Percentiles rank a stretch among this genome's conserved stretches.
Conservation (phyloP, 805 yeast genomes). For the Nakazawaea wyomingensis region DNA sequence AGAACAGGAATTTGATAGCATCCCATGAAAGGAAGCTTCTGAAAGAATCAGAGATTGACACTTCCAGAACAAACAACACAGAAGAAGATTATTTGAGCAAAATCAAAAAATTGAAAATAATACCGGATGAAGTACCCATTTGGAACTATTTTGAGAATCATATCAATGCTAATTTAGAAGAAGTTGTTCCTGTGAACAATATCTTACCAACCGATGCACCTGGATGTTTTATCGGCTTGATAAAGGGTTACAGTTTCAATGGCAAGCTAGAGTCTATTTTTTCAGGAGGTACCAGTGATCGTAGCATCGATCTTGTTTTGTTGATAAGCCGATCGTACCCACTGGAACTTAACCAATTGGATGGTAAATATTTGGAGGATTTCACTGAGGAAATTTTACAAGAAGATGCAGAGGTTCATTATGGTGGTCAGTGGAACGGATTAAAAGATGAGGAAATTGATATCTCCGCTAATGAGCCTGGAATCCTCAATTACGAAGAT, state of each 20-base stretch:
- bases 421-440: not conserved
- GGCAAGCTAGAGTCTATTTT: constrained; percentile 4
- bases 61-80: too few relatives aligned
- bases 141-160: constrained; percentile 12
- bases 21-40: too few relatives aligned
- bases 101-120: constrained; percentile 1
- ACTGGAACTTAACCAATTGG: not conserved
- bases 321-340: constrained; percentile 6
- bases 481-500: constrained; percentile 1
- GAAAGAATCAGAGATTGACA: too few relatives aligned
- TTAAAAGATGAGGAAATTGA: constrained; percentile 31
- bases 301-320: constrained; percentile 11
- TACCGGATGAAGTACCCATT: constrained; percentile 4
- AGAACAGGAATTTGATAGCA: too few relatives aligned
- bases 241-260: constrained; percentile 8
- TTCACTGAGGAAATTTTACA: not conserved
- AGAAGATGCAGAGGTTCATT: not conserved
- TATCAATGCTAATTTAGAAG: constrained; percentile 6
- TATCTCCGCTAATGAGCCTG: constrained; percentile 27
- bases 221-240: constrained; percentile 9
- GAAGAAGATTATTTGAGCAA: constrained; percentile 4
- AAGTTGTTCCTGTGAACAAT: constrained; percentile 4
- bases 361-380: constrained; percentile 9
- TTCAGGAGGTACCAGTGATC: constrained; percentile 5
- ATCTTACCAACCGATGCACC: constrained; percentile 9